These are phyloP conservation scores for Wickerhamiella dianesei DNA, from an alignment of 805 yeast species.

Conservation along the genomic window DNA sequence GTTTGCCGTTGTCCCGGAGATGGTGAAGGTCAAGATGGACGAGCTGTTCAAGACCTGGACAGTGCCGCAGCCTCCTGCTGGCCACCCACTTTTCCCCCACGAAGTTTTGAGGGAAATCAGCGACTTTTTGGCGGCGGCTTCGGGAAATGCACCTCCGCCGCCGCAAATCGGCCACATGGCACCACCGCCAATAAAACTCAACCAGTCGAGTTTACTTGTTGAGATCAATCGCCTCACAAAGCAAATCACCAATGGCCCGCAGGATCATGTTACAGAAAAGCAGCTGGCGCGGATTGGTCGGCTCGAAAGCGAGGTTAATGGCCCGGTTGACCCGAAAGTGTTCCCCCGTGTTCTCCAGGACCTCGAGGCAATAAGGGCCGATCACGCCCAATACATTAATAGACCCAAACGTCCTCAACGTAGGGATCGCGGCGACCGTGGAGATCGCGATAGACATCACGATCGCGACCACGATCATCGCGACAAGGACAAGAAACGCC, in stretches of 20 bases:
- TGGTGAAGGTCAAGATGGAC: conserved; percentile 57
- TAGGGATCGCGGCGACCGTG: neutral
- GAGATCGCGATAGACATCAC: neutral
- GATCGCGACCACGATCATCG: neutral
- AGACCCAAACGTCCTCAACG: conserved; percentile 2
- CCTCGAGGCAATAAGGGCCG: conserved; percentile 15
- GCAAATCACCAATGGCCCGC: conserved; percentile 14
- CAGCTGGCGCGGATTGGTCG: conserved; percentile 23
- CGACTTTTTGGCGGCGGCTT: conserved; percentile 35
- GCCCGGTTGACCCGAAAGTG: conserved; percentile 20
- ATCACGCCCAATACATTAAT: conserved; percentile 4
- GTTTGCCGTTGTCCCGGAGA: conserved; percentile 65
- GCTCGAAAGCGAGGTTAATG: conserved; percentile 20
- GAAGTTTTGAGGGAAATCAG: conserved; percentile 63
- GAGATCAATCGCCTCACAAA: conserved; percentile 21
- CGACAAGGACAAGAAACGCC: neutral
- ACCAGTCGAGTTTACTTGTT: conserved; percentile 20
- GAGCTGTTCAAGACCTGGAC: conserved; percentile 85
- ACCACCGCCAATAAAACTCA: conserved; percentile 5
- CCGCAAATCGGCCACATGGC: conserved; percentile 6
- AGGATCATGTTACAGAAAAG: conserved; percentile 21
- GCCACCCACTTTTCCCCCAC: conserved; percentile 55
- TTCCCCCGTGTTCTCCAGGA: conserved; percentile 23
- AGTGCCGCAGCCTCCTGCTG: conserved; percentile 43
- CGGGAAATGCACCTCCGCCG: conserved; percentile 1